These are phyloP conservation scores for Fonsecaea pugnacius DNA, from an alignment of 2,329 filamentous ascomycete species.

Conservation along the genomic window DNA sequence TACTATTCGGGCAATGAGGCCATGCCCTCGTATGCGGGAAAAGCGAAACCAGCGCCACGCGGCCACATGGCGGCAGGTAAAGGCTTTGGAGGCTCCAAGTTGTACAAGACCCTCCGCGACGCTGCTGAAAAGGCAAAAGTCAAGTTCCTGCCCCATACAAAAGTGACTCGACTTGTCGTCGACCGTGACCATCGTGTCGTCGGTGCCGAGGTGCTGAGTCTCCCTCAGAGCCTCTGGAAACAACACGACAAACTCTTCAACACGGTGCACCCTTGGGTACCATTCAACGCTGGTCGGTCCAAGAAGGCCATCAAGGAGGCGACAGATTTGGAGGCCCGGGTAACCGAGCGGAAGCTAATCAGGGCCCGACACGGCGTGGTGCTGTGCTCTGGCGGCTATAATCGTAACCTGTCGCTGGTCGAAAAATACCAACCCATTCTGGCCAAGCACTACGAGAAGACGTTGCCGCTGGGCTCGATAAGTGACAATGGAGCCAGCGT, in stretches of 20 bases:
- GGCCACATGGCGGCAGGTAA: conserved; percentile 3
- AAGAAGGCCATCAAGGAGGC: neutral
- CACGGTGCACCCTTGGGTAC: neutral
- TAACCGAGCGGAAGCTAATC: neutral
- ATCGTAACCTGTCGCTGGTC: conserved; percentile 1
- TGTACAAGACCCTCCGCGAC: conserved; percentile 5
- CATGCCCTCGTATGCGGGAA: conserved; percentile 42
- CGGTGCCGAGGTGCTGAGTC: neutral
- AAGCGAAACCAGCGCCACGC: conserved; percentile 39
- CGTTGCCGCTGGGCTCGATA: conserved; percentile 2
- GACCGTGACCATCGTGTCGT: neutral
- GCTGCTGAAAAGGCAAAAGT: conserved; percentile 1
- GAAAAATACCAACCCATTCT: conserved; percentile 1
- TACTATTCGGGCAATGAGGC: conserved; percentile 34
- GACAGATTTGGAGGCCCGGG: neutral
- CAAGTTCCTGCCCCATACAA: conserved; percentile 2
- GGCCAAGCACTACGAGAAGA: conserved; percentile 5
- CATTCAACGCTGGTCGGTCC: conserved; percentile 2
- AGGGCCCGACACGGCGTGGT: conserved; percentile 1
- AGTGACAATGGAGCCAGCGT: neutral
- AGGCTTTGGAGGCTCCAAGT: conserved; percentile 9
- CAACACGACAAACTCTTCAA: conserved; percentile 2
- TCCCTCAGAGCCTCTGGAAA: neutral
- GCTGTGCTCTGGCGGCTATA: conserved; percentile 1
- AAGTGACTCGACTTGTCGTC: conserved; percentile 2